These are phyloP conservation scores for Scutellaria galericulata DNA, from an alignment of 257 asterid genomes.

Conservation along the genomic window DNA sequence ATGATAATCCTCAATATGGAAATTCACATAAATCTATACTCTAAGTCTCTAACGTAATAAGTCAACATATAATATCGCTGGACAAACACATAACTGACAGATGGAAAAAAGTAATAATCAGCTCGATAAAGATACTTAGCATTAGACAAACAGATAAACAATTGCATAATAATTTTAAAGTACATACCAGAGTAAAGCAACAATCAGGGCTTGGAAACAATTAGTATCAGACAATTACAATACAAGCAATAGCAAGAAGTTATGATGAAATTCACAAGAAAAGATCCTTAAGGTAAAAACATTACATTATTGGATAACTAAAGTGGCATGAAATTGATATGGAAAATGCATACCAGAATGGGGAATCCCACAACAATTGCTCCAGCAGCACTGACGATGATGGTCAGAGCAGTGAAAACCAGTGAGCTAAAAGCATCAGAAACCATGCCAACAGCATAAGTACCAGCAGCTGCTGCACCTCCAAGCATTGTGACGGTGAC, in stretches of 20 bases:
- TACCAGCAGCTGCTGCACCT: conserved; percentile 83
- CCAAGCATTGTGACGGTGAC: conserved; percentile 92
- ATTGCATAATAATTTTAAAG: neutral
- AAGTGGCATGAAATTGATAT: conserved; percentile 16
- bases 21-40: neutral
- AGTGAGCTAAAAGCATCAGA: conserved; percentile 83
- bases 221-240: neutral
- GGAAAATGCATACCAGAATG: conserved; percentile 61
- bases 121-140: conserved; percentile 17
- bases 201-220: conserved; percentile 18
- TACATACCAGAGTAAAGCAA: neutral
- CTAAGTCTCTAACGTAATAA: conserved; percentile 13
- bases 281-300: conserved; percentile 7
- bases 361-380: conserved; percentile 95
- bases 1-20: conserved; percentile 8
- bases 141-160: conserved; percentile 26
- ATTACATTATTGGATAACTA: conserved; percentile 21
- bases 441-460: conserved; percentile 84
- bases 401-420: conserved; percentile 69
- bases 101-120: conserved; percentile 1
- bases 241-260: neutral
- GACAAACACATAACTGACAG: neutral
- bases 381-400: conserved; percentile 88
- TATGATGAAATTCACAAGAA: neutral
- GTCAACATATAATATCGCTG: conserved; percentile 16